These are phyloP conservation scores for Fusarium secorum DNA, from an alignment of 2,329 filamentous ascomycete species.

Conservation along the genomic window DNA sequence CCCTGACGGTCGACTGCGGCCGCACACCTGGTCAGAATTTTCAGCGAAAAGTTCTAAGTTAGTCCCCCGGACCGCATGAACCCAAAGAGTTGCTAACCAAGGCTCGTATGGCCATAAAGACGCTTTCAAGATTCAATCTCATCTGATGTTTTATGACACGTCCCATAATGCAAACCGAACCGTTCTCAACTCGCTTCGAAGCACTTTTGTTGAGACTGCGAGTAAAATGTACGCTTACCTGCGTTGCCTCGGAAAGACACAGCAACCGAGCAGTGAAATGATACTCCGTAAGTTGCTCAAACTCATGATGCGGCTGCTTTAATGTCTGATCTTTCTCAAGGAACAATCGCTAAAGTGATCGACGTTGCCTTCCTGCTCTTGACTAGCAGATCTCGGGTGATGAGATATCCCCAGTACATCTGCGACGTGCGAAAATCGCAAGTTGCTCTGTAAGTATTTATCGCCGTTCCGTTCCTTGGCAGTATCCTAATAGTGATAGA, in stretches of 20 bases:
- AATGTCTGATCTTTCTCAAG: slow-evolving; percentile 47
- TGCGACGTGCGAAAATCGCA: slow-evolving; percentile 69
- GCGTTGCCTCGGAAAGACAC: slow-evolving; percentile 63
- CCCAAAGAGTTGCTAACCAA: not conserved
- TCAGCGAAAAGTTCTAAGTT: slow-evolving; percentile 78
- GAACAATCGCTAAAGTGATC: slow-evolving; percentile 71
- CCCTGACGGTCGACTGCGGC: slow-evolving; percentile 80
- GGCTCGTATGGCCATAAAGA: slow-evolving; percentile 46
- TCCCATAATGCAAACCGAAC: slow-evolving; percentile 74
- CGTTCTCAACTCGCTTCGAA: slow-evolving; percentile 77
- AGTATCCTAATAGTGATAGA: slow-evolving; percentile 51
- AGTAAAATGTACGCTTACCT: slow-evolving; percentile 74
- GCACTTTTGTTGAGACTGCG: slow-evolving; percentile 79
- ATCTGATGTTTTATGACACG: slow-evolving; percentile 84
- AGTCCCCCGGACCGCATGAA: slow-evolving; percentile 33
- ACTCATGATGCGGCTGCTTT: not conserved
- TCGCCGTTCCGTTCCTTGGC: not conserved
- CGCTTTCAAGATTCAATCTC: slow-evolving; percentile 84
- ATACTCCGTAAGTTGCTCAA: slow-evolving; percentile 64
- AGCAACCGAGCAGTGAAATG: slow-evolving; percentile 66
- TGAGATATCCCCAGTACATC: slow-evolving; percentile 59
- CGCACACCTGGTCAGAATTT: slow-evolving; percentile 79
- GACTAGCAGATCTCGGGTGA: slow-evolving; percentile 59
- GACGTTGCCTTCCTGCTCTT: slow-evolving; percentile 71
- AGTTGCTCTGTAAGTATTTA: slow-evolving; percentile 65